Evolutionary conservation across 2,329 filamentous ascomycete genomes (phyloP), one percentile per base, ranked within the genome.

Genomic region (Orbilia oligospora): DNA sequence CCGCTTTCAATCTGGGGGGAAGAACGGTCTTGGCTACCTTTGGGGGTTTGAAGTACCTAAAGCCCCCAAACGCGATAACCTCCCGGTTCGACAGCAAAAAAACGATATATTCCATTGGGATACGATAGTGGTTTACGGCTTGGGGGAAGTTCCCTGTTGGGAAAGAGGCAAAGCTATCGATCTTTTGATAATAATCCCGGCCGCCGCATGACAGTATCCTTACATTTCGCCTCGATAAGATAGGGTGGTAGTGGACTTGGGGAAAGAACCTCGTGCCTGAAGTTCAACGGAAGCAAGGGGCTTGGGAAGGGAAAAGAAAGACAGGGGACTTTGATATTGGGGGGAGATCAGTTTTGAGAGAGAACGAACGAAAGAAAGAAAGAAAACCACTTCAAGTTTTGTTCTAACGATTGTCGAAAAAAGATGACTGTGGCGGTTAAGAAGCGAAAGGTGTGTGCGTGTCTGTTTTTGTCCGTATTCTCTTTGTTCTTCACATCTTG

Each of bases 361-460:
- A 38, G 53, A 36, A 30, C 3, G 3, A 30, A 30, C 3, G 22
- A 16, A 22, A 53, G 3, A 53, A 53, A 30, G 22, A 53, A 6
- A 22, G 8, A 53, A 6, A 38, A 38, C 36, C 44, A 41, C 6
- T 27, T 53, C 27, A 30, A 10, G 14, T n/a, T 30, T 18, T 24
- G 51, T n/a, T 61, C 20, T 36, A 8, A 46, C 18, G 38, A 30
- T 63, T 51, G 51, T 24, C 20, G 6, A 51, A 18, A 64, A 67
- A 55, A 44, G 24, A 78, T 78, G 75, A 65, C 63, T 33, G 68
- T 61, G 61, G 63, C 68, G 33, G 68, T 55, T 33, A 78, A 72
- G 55, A 78, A 78, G 46, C 41, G 75, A 72, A 78, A 78, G 75
- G 75, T 78, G 61, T 58, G 65, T 78, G 44, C 27, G 3, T 30